Evolutionary conservation across 1,139 yeast species (phyloP), one percentile per base, ranked within the genome.

Genomic region (Lodderomyces margitis): DNA sequence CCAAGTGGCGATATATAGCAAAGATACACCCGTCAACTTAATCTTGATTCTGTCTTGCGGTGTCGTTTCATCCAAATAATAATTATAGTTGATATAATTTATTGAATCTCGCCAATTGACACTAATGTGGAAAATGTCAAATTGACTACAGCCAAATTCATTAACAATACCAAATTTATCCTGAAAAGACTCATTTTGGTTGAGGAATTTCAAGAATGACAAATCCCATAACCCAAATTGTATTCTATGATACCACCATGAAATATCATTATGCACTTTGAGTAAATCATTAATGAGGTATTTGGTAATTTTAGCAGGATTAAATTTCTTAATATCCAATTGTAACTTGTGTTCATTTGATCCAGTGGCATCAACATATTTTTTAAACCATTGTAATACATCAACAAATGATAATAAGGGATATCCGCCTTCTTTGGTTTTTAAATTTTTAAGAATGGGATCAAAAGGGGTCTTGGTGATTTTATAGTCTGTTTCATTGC

Each of bases 211-310:
- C 49, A 85, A 74, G 55, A 84, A 85, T 43, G 77, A 78, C 39
- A 83, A 58, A 48, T 78, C 69, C 98, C 98, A 92, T 25, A 91
- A 62, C 0, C 98, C 98, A 57, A 88, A 78, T 42, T 84, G 82
- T 37, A 88, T 64, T 37, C 78, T 74, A 24, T 70, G 66, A 41
- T 74, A 71, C 97, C 97, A 91, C 64, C 73, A 86, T 12, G 61
- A 54, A 31, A 78, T 44, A 56, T 84, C 82, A 17, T 66, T 55
- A 33, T 75, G 67, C 5, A 76, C 75, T 3, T 62, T 57, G 20
- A 71, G 48, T 55, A 88, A 62, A 23, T 70, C 76, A 20, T 71
- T 57, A 21, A 83, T 64, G 9, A 87, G 64, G 50, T 73, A 68
- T 37, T 74, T 70, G 42, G 83, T 61, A 3, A 89, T 69, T 40